A percentile compares a stretch with the other conserved stretches of the same genome.
These are phyloP conservation scores for Suillus clintonianus DNA, from an alignment of 768 basidiomycete genomes.

Conservation along the genomic window DNA sequence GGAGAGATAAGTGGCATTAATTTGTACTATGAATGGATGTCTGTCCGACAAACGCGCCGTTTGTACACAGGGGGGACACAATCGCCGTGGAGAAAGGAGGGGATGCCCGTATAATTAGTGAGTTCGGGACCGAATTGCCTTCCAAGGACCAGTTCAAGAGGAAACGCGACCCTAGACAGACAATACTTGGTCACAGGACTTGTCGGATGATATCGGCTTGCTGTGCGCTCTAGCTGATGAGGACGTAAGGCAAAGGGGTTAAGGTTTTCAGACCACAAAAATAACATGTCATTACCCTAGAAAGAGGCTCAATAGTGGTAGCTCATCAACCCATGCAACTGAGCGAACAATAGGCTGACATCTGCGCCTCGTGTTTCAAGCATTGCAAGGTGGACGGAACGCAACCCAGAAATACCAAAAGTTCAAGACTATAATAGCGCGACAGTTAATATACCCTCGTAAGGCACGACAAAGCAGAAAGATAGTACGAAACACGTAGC, in stretches of 20 bases:
- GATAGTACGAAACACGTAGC: constrained; percentile 14
- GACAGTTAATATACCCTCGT: constrained; percentile 7
- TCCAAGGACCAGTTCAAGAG: not conserved
- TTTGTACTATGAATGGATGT: not conserved
- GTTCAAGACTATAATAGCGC: constrained; percentile 8
- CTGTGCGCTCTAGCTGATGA: not conserved
- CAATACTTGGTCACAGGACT: not conserved
- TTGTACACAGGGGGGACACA: not conserved
- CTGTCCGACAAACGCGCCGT: not conserved
- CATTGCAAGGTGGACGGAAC: not conserved
- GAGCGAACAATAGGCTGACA: not conserved
- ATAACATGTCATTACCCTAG: not conserved
- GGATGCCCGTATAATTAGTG: not conserved
- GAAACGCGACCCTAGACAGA: not conserved
- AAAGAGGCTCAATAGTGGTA: not conserved
- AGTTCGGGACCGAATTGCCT: not conserved
- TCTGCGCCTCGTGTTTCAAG: not conserved
- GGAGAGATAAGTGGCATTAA: not conserved
- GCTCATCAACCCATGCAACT: not conserved
- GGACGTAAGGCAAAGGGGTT: not conserved
- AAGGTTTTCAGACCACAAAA: not conserved
- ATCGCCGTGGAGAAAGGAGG: not conserved
- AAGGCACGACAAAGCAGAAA: constrained; percentile 4
- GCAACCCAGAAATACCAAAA: not conserved
- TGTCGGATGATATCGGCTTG: not conserved